Evolutionary conservation across 306 rosid species (phyloP).

Genomic region (Heteromeles arbutifolia): DNA sequence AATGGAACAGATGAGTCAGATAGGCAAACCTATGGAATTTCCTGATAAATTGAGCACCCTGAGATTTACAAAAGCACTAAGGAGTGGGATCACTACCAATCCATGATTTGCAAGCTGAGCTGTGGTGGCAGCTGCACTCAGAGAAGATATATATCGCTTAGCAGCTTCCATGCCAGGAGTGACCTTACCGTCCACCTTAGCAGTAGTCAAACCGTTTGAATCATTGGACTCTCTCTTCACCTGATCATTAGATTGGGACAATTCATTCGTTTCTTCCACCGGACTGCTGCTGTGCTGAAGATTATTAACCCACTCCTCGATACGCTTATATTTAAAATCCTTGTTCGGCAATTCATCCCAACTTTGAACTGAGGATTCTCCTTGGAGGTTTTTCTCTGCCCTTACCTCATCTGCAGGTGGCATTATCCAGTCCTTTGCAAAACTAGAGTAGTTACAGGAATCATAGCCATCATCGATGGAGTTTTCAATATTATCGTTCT

Average conservation of each 20-base stretch:
- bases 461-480: constrained; percentile 51
- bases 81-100: constrained; percentile 76
- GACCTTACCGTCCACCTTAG: constrained; percentile 40
- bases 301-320: constrained; percentile 82
- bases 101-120: constrained; percentile 89
- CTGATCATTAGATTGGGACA: constrained; percentile 28
- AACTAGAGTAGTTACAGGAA: constrained; percentile 32
- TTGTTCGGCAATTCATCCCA: constrained; percentile 34
- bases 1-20: constrained; percentile 2
- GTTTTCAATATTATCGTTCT: constrained; percentile 29
- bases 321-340: constrained; percentile 67
- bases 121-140: constrained; percentile 54
- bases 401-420: constrained; percentile 40
- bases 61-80: constrained; percentile 73
- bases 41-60: constrained; percentile 82
- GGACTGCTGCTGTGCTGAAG: constrained; percentile 51
- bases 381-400: constrained; percentile 25
- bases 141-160: constrained; percentile 73
- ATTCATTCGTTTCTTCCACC: constrained; percentile 48
- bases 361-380: constrained; percentile 32
- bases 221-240: constrained; percentile 28
- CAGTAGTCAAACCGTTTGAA: constrained; percentile 19
- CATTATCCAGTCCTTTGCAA: constrained; percentile 64
- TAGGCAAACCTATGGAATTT: constrained; percentile 67
- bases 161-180: constrained; percentile 82